Evolutionary conservation across 495 filamentous ascomycete species (phyloP).

Genomic region (Pseudotulostoma volvatum): DNA sequence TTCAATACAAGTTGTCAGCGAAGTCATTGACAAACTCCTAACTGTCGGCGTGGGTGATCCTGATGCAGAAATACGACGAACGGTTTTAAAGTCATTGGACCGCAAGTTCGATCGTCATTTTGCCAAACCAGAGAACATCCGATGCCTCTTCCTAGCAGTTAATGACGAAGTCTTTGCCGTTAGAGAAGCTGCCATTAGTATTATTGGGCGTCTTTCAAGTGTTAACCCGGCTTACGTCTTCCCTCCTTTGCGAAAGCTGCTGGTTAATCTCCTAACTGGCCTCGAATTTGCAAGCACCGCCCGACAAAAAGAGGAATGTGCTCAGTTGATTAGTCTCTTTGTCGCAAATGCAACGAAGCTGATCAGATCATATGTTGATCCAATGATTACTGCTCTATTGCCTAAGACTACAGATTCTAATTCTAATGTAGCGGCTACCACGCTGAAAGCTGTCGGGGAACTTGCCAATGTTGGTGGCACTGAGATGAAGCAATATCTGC

Average conservation of each 20-base stretch:
- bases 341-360: slow-evolving; percentile 79
- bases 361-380: slow-evolving; percentile 89
- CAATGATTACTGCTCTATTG: slow-evolving; percentile 77
- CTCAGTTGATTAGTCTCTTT: slow-evolving; percentile 79
- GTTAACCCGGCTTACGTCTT: slow-evolving; percentile 96
- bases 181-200: slow-evolving; percentile 84
- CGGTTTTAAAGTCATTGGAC: slow-evolving; percentile 76
- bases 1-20: slow-evolving; percentile 87
- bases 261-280: slow-evolving; percentile 91
- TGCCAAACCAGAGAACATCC: slow-evolving; percentile 87
- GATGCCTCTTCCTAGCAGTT: slow-evolving; percentile 87
- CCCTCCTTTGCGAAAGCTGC: slow-evolving; percentile 76
- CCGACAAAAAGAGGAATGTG: slow-evolving; percentile 88
- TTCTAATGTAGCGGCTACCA: slow-evolving; percentile 74
- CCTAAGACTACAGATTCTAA: slow-evolving; percentile 75
- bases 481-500: slow-evolving; percentile 76
- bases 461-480: slow-evolving; percentile 83
- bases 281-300: slow-evolving; percentile 89
- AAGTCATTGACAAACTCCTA: slow-evolving; percentile 91
- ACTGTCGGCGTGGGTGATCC: slow-evolving; percentile 88
- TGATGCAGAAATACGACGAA: slow-evolving; percentile 71
- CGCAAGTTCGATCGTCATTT: slow-evolving; percentile 89
- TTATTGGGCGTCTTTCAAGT: slow-evolving; percentile 80
- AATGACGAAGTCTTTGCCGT: slow-evolving; percentile 88
- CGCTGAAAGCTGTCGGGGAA: slow-evolving; percentile 85